A percentile compares a stretch with the other conserved stretches of the same genome.
These are phyloP conservation scores for Candida dajiaensis DNA, from an alignment of 805 yeast species.

Conservation along the genomic window DNA sequence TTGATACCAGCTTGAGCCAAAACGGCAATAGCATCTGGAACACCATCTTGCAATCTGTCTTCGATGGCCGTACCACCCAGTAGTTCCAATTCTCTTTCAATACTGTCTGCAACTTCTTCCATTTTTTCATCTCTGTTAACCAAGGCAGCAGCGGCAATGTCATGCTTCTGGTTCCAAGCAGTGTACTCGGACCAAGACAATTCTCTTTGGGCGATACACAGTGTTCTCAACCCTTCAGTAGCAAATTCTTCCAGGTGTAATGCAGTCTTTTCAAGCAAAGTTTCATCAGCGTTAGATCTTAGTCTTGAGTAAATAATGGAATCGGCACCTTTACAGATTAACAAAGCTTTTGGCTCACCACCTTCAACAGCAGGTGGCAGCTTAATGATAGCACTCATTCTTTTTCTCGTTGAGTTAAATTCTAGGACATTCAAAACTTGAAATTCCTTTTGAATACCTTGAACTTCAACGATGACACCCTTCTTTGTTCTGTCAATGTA, in stretches of 20 bases:
- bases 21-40: constrained; percentile 70
- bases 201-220: constrained; percentile 72
- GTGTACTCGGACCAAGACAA: constrained; percentile 54
- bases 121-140: constrained; percentile 62
- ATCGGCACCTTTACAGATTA: constrained; percentile 84
- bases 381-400: constrained; percentile 80
- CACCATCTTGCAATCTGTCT: constrained; percentile 81
- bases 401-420: constrained; percentile 78
- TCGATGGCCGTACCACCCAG: constrained; percentile 86
- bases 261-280: constrained; percentile 57
- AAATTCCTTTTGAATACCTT: constrained; percentile 65
- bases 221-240: constrained; percentile 76
- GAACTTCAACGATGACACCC: constrained; percentile 61
- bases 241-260: constrained; percentile 73
- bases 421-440: constrained; percentile 67
- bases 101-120: constrained; percentile 69
- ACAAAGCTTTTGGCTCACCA: constrained; percentile 51
- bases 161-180: constrained; percentile 58
- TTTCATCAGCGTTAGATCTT: constrained; percentile 38
- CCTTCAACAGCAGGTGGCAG: constrained; percentile 44
- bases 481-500: constrained; percentile 61
- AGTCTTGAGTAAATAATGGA: constrained; percentile 70
- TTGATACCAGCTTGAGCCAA: constrained; percentile 75
- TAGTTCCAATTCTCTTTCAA: constrained; percentile 58
- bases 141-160: constrained; percentile 58